Conservation (phyloP, 169 alveolate genomes). For the Babesia ovis region DNA sequence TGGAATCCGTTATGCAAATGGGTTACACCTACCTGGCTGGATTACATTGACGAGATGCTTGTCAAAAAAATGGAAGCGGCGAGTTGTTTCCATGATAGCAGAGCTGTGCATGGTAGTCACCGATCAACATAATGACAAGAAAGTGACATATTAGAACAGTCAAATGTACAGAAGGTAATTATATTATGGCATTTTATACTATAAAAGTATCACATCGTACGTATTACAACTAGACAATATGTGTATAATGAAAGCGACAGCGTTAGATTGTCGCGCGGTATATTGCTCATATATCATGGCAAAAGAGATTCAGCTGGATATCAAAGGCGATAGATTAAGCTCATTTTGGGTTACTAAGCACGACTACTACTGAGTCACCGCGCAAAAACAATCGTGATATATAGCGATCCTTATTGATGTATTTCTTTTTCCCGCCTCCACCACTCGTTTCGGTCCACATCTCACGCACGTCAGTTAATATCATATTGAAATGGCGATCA, state of each 20-base stretch:
- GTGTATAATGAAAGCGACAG: no score
- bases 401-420: conserved; percentile 92
- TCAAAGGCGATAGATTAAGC: conserved; percentile 2
- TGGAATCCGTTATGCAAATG: not conserved
- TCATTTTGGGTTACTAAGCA: conserved; percentile 95
- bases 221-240: no score
- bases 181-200: no score
- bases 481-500: conserved; percentile 97
- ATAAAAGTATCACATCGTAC: no score
- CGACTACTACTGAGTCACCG: conserved; percentile 96
- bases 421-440: conserved; percentile 86
- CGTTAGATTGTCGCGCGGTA: no score
- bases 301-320: no score
- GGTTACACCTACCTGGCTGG: conserved; percentile 22
- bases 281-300: no score
- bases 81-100: conserved; percentile 32
- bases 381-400: conserved; percentile 94
- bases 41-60: conserved; percentile 30
- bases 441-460: conserved; percentile 93
- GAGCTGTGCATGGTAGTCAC: not conserved
- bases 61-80: conserved; percentile 61
- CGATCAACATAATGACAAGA: no score
- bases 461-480: conserved; percentile 95
- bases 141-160: no score
- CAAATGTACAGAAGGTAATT: no score